A percentile compares a stretch with the other conserved stretches of the same genome.
These are phyloP conservation scores for Tylopilus sp. DNA, from an alignment of 768 basidiomycete genomes.

Conservation along the genomic window DNA sequence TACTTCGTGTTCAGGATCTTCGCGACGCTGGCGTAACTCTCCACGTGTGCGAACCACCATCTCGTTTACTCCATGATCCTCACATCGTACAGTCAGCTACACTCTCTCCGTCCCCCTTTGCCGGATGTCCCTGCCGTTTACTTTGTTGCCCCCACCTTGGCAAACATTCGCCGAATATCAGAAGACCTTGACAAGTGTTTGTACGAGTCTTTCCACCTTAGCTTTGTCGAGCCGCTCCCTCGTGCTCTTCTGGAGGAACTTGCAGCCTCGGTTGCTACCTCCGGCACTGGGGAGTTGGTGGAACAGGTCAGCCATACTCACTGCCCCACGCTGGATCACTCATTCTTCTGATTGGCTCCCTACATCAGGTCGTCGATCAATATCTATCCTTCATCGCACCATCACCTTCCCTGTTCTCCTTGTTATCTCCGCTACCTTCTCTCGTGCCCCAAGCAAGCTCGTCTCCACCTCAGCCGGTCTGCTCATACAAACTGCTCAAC, in stretches of 20 bases:
- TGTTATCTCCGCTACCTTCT: conserved; percentile 59
- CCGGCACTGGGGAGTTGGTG: conserved; percentile 77
- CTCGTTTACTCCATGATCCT: conserved; percentile 1
- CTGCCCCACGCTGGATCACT: background rate
- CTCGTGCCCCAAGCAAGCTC: conserved; percentile 33
- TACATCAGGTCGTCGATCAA: conserved; percentile 82
- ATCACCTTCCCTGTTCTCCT: conserved; percentile 88
- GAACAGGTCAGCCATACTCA: conserved; percentile 52
- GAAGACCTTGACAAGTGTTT: conserved; percentile 87
- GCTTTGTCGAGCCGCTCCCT: conserved; percentile 91
- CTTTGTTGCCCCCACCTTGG: conserved; percentile 87
- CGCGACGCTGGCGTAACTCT: conserved; percentile 96
- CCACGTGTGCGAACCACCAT: conserved; percentile 73
- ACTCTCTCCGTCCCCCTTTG: conserved; percentile 82
- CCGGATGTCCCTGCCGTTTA: conserved; percentile 97
- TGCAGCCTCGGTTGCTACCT: conserved; percentile 80
- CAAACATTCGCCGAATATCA: conserved; percentile 86
- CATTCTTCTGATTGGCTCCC: background rate
- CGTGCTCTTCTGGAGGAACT: conserved; percentile 90
- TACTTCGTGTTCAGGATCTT: conserved; percentile 92
- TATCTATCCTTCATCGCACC: conserved; percentile 96
- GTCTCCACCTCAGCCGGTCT: conserved; percentile 37
- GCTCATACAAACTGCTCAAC: conserved; percentile 85
- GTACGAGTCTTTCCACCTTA: conserved; percentile 92
- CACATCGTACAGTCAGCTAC: conserved; percentile 66